A percentile compares a stretch with the other conserved stretches of the same genome.
phyloP scores from a whole-genome alignment of 2,329 filamentous ascomycete species.

The Alternaria triticina region DNA sequence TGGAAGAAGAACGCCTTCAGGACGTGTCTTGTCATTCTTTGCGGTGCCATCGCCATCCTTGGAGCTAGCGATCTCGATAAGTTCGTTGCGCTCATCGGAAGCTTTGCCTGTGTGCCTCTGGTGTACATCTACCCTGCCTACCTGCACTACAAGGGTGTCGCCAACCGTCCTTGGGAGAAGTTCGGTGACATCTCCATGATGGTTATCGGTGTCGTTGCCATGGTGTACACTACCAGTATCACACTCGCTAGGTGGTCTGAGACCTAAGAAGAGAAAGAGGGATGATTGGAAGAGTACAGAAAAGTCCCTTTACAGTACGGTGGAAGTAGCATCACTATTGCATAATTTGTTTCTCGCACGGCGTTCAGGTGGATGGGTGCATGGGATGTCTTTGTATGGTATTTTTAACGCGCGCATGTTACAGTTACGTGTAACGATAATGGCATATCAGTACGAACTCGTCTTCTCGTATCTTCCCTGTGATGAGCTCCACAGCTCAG shows the following conservation, averaged over 20 bases:
- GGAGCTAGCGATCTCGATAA: conserved; percentile 75
- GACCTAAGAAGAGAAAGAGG: not conserved
- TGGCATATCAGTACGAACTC: not conserved
- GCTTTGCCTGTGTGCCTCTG: conserved; percentile 74
- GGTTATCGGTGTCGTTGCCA: conserved; percentile 69
- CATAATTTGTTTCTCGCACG: conserved; percentile 3
- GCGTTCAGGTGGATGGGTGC: not conserved
- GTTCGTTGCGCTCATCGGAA: conserved; percentile 76
- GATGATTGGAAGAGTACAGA: not conserved
- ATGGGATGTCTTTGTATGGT: not conserved
- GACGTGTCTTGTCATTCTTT: conserved; percentile 62
- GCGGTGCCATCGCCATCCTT: conserved; percentile 66
- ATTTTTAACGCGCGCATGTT: not conserved
- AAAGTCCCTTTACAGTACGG: not conserved
- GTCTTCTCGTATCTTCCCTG: not conserved
- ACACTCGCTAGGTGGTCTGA: conserved; percentile 56
- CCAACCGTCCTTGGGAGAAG: conserved; percentile 63
- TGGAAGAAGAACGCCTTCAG: conserved; percentile 79
- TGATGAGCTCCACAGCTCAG: not conserved
- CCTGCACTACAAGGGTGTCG: conserved; percentile 72
- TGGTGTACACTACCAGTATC: conserved; percentile 73
- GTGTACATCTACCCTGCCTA: conserved; percentile 79
- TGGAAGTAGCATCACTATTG: not conserved
- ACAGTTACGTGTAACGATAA: not conserved
- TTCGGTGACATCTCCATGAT: conserved; percentile 68